Percentiles rank a stretch among this genome's conserved stretches.
Conservation (phyloP, 257 asterid genomes). For the Fraxinus excelsior region DNA sequence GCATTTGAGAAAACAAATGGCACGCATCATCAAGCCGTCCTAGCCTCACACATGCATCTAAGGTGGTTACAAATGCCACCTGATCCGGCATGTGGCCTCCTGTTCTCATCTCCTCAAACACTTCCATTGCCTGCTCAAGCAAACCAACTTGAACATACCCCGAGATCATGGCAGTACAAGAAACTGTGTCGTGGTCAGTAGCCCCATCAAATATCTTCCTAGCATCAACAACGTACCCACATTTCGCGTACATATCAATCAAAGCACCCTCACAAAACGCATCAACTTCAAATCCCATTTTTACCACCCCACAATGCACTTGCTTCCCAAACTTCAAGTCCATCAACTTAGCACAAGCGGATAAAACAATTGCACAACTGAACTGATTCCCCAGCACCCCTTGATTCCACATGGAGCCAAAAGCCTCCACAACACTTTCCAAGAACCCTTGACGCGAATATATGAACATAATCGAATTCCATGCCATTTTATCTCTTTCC, state of each 20-base stretch:
- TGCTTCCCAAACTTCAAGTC: constrained; percentile 55
- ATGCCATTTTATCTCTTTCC: constrained; percentile 59
- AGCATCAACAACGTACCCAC: constrained; percentile 57
- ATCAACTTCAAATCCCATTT: constrained; percentile 54
- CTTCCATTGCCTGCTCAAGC: constrained; percentile 52
- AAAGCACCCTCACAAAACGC: constrained; percentile 73
- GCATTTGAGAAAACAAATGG: constrained; percentile 55
- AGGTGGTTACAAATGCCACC: constrained; percentile 65
- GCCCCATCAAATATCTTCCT: constrained; percentile 63
- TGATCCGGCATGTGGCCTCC: constrained; percentile 63
- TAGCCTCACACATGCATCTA: constrained; percentile 60
- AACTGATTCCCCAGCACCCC: constrained; percentile 70
- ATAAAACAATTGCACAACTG: constrained; percentile 70
- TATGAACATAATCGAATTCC: constrained; percentile 81
- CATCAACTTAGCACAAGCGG: constrained; percentile 67
- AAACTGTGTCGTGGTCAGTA: constrained; percentile 57
- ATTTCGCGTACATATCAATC: constrained; percentile 85
- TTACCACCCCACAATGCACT: constrained; percentile 55
- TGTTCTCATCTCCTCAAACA: constrained; percentile 63
- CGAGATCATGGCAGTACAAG: constrained; percentile 83
- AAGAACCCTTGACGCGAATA: constrained; percentile 59
- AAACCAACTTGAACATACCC: constrained; percentile 71
- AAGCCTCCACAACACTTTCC: constrained; percentile 42
- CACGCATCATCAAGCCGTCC: constrained; percentile 72
- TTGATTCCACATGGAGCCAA: constrained; percentile 53